Evolutionary conservation across 1,284 basidiomycete species (phyloP), one percentile per base, ranked within the genome.

Genomic region (Ceratobasidium theobromae): DNA sequence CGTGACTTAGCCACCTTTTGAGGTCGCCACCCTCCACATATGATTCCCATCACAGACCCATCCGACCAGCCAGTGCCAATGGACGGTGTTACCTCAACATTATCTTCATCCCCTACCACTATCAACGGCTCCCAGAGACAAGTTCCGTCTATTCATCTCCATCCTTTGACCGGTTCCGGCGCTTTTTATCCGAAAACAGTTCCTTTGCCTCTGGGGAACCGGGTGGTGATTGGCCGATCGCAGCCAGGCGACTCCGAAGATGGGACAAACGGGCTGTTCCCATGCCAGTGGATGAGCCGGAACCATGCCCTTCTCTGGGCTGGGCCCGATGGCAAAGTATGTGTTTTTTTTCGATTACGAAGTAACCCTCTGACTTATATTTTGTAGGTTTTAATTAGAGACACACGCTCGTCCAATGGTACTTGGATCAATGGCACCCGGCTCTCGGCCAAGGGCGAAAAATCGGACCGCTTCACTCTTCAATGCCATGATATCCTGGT

Each of bases 141-240:
- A n/a, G 23, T 64, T 11, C 23, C 49, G 33, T 52, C 48, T 11
- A 27, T 64, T 5, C 60, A 64, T 40, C 49, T 64, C 16, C 60
- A 64, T 43, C 60, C 60, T 21, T 33, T 64, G 35, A 64, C 60
- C 4, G 60, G 60, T 18, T 64, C 60, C 3, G 49, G 35, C 21
- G 60, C 60, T 43, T 64, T 64, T 51, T 64, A 52, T 52, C 60
- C 60, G 14, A 64, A 64, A 43, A 64, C 60, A 51, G 53, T 64
- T 11, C 60, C 60, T 1, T 27, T 64, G 12, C 60, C 60, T 1
- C 14, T 64, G 4, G 60, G 60, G 40, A 64, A 64, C 38, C 60
- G 60, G 9, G 60, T 64, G 8, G 60, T 64, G 5, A 52, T 64
- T 25, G 60, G 60, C 5, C 52, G 60, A n/a, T 35, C 60, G 6